Evolutionary conservation across 2,329 filamentous ascomycete genomes (phyloP).

Genomic region (Cercospora canescens): DNA sequence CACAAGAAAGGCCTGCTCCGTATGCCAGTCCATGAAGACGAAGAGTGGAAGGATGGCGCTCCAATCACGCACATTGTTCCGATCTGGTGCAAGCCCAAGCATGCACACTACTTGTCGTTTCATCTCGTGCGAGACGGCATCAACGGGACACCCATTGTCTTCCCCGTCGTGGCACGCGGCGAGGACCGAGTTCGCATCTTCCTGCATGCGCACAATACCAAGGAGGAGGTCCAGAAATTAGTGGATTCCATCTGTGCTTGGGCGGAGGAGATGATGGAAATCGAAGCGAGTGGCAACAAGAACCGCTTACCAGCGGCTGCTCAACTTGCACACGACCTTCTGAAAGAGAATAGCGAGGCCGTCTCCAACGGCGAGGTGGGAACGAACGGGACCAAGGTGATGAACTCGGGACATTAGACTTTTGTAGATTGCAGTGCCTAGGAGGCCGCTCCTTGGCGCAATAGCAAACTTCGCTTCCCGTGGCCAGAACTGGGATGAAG

Average conservation of each 20-base stretch:
- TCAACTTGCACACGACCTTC: not conserved
- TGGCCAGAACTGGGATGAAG: not conserved
- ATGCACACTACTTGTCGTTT: not conserved
- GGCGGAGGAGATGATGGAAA: constrained; percentile 3
- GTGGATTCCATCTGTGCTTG: constrained; percentile 1
- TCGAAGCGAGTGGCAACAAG: not conserved
- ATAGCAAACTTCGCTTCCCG: not conserved
- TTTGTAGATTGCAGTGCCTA: not conserved
- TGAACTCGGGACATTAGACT: not conserved
- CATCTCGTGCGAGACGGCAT: not conserved
- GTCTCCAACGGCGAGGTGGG: not conserved
- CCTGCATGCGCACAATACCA: constrained; percentile 1
- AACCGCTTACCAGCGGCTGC: not conserved
- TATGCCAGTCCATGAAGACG: not conserved
- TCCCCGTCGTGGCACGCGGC: not conserved
- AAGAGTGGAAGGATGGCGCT: not conserved
- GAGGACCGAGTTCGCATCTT: not conserved
- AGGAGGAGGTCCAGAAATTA: not conserved
- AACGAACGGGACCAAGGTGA: not conserved
- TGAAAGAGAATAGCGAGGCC: not conserved
- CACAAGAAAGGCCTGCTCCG: not conserved
- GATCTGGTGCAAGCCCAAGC: not conserved
- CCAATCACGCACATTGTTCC: not conserved
- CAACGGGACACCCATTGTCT: not conserved
- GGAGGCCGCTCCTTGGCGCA: not conserved